Base-by-base conservation (phyloP, 148 eudicot species). In the Rhododendron vialii region DNA sequence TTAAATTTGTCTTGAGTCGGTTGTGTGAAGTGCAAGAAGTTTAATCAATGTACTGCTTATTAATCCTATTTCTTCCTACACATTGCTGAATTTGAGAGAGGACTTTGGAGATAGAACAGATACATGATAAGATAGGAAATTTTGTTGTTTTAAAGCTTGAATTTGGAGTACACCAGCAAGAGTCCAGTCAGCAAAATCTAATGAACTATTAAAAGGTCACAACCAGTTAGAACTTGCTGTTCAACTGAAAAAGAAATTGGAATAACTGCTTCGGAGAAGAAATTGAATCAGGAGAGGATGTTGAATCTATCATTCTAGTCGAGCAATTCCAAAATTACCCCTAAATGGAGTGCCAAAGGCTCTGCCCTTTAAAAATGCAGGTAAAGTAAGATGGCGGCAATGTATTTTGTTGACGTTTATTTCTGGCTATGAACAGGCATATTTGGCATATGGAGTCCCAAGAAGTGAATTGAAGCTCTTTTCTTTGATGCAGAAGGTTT, bases 401-500 rank as follows among this genome's bases (percentile, higher is more conserved):
- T 45, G 59, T 61, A 26, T 63, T 41, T 75, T 2, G 30, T 35
- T 84, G 86, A 74, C 67, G 13, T 84, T 78, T 41, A 55, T 78
- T 84, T 45, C 38, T 85, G 71, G 76, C 83, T 43, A 7, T 78
- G 57, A 78, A 78, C 83, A 85, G 86, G 86, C 86, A n/a, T 85
- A 85, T 55, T 30, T 85, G 38, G 86, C 86, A 14, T 78, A 85
- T 51, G 86, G 86, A 85, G 82, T 85, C 55, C 86, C 86, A 78
- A 85, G 76, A 78, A 85, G 86, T 61, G 86, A 85, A 28, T 78
- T 85, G 75, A 85, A 85, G 86, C 83, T 78, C 41, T 85, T 78
- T 78, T 85, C 86, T 41, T 78, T 85, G 86, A 85, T 85, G 86
- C 86, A 85, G 78, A 85, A 85, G 86, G 86, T 85, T 85, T 57